A percentile compares a stretch with the other conserved stretches of the same genome.
Evolutionary conservation across 129 eudicot species (phyloP).

Genomic region (Escallonia rubra): DNA sequence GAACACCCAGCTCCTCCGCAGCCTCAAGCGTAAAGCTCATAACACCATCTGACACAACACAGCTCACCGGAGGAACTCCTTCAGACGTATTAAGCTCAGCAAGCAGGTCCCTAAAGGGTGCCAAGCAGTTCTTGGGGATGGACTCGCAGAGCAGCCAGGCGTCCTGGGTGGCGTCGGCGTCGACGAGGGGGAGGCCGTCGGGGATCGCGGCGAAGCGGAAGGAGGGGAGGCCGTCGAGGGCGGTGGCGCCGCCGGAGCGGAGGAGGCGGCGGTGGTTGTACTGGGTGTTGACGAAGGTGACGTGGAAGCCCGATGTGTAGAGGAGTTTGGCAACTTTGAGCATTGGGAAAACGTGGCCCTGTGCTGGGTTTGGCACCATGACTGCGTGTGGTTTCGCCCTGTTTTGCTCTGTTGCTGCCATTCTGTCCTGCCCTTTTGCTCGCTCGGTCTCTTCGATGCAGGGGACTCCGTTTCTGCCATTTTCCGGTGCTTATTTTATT

Average conservation of each 20-base stretch:
- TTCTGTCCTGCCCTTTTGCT: too few relatives aligned
- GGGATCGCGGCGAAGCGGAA: constrained; percentile 36
- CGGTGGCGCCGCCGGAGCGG: constrained; percentile 13
- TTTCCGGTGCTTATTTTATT: too few relatives aligned
- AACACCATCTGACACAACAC: constrained; percentile 27
- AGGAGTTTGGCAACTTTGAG: constrained; percentile 38
- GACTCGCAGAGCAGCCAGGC: constrained; percentile 13
- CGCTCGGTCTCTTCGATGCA: too few relatives aligned
- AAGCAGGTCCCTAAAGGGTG: constrained; percentile 22
- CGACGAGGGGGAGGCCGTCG: constrained; percentile 25
- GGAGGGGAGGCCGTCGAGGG: constrained; percentile 16
- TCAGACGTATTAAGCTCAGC: constrained; percentile 6
- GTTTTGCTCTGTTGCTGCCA: too few relatives aligned
- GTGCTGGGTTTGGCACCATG: constrained; percentile 33
- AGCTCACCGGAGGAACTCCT: constrained; percentile 22
- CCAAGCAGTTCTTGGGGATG: constrained; percentile 4
- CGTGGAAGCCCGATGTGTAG: constrained; percentile 26
- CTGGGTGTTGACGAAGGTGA: constrained; percentile 39
- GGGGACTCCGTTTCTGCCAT: too few relatives aligned
- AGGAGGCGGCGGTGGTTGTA: constrained; percentile 36
- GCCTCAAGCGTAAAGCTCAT: constrained; percentile 26
- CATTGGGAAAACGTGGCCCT: constrained; percentile 40
- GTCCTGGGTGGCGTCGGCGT: constrained; percentile 29
- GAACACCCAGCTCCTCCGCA: constrained; percentile 21
- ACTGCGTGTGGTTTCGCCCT: constrained; percentile 19